Evolutionary conservation across 1,284 basidiomycete species (phyloP).

Genomic region (Wallemia mellicola): DNA sequence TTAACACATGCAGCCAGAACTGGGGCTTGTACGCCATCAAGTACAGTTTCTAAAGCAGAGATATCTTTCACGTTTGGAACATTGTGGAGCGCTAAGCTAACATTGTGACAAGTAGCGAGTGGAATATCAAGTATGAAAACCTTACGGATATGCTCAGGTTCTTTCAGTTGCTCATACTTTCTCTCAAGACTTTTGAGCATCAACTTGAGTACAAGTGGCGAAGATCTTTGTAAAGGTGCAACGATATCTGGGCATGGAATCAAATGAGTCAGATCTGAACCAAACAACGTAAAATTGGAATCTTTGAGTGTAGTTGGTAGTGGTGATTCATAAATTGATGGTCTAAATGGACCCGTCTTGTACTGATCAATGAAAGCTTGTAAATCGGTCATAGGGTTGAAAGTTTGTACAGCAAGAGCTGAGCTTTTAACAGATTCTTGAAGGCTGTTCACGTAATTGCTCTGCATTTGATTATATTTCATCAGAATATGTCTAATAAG

Average conservation of each 20-base stretch:
- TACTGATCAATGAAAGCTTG: conserved; percentile 58
- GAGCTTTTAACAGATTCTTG: conserved; percentile 29
- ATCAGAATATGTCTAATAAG: conserved; percentile 28
- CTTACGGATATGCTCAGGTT: conserved; percentile 42
- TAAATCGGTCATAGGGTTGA: conserved; percentile 54
- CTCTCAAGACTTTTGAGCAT: conserved; percentile 32
- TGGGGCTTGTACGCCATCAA: conserved; percentile 33
- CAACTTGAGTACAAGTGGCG: conserved; percentile 23
- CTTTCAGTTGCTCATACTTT: conserved; percentile 26
- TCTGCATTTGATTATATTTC: conserved; percentile 25
- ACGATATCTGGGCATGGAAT: conserved; percentile 36
- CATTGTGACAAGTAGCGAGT: conserved; percentile 42
- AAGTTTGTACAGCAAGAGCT: conserved; percentile 40
- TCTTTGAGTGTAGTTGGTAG: background rate
- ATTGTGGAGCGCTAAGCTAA: conserved; percentile 50
- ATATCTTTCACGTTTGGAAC: conserved; percentile 33
- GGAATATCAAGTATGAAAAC: conserved; percentile 69
- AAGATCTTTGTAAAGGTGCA: conserved; percentile 25
- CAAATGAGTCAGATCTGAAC: conserved; percentile 44
- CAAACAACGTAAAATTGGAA: conserved; percentile 44
- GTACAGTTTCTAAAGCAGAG: conserved; percentile 12
- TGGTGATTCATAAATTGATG: background rate
- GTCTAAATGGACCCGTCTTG: conserved; percentile 52
- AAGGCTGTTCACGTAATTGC: conserved; percentile 12
- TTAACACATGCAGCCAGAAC: conserved; percentile 56